Evolutionary conservation across 306 rosid species (phyloP).

Genomic region (Lathyrus tuberosus): DNA sequence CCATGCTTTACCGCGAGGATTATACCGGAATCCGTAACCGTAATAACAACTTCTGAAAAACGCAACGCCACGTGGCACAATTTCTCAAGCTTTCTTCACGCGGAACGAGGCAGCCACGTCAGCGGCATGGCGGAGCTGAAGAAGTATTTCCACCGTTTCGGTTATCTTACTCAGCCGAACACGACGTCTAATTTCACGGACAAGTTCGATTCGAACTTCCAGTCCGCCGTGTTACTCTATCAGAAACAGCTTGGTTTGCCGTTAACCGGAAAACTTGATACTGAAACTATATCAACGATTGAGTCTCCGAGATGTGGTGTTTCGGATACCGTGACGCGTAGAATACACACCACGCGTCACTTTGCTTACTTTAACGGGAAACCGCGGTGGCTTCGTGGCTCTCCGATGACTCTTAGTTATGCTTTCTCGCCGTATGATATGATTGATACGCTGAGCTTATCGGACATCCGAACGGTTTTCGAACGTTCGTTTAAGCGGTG

Average conservation of each 20-base stretch:
- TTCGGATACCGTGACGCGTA: conserved; percentile 45
- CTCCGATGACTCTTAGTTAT: conserved; percentile 65
- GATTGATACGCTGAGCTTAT: conserved; percentile 50
- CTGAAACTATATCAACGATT: conserved; percentile 64
- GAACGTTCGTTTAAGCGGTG: conserved; percentile 71
- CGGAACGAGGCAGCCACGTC: conserved; percentile 66
- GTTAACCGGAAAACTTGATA: conserved; percentile 71
- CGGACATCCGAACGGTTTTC: conserved; percentile 56
- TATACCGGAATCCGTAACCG: conserved; percentile 50
- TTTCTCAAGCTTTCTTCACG: conserved; percentile 69
- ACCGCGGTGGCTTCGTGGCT: conserved; percentile 69
- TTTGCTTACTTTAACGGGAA: conserved; percentile 73
- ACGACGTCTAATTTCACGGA: conserved; percentile 56
- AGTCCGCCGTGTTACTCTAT: conserved; percentile 66
- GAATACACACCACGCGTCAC: conserved; percentile 50
- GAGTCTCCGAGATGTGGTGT: conserved; percentile 89
- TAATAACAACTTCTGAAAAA: conserved; percentile 43
- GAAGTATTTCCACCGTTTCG: conserved; percentile 79
- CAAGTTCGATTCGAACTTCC: conserved; percentile 60
- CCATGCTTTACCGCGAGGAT: conserved; percentile 71
- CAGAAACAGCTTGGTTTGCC: conserved; percentile 71
- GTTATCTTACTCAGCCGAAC: conserved; percentile 59
- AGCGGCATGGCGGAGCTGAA: conserved; percentile 81
- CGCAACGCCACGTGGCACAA: conserved; percentile 71
- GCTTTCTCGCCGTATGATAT: conserved; percentile 59